These are phyloP conservation scores for Sanghuangporus sanghuang DNA, from an alignment of 1,284 basidiomycete genomes.

Conservation along the genomic window DNA sequence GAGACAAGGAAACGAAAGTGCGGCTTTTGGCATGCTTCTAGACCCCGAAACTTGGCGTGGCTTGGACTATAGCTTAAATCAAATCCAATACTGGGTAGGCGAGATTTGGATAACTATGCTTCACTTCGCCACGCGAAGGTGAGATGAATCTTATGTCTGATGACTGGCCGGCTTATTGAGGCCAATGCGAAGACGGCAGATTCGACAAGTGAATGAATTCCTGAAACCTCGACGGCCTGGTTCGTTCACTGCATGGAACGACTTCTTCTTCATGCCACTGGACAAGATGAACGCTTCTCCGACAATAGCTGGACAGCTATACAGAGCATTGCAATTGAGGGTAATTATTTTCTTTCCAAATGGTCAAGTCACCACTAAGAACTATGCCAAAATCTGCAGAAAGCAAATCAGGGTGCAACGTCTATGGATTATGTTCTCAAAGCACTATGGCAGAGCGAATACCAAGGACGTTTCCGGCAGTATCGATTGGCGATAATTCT, in stretches of 20 bases:
- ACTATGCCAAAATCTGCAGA: slow-evolving; percentile 23
- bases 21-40: slow-evolving; percentile 57
- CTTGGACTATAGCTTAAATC: slow-evolving; percentile 42
- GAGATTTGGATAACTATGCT: slow-evolving; percentile 73
- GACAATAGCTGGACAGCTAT: slow-evolving; percentile 55
- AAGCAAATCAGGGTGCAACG: slow-evolving; percentile 51
- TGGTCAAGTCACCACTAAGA: slow-evolving; percentile 10
- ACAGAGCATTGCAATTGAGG: slow-evolving; percentile 57
- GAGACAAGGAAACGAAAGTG: slow-evolving; percentile 60
- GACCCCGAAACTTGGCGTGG: slow-evolving; percentile 67
- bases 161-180: not conserved
- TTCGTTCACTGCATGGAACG: slow-evolving; percentile 4
- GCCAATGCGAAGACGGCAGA: slow-evolving; percentile 46
- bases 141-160: slow-evolving; percentile 20
- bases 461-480: slow-evolving; percentile 57
- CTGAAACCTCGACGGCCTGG: slow-evolving; percentile 54
- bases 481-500: slow-evolving; percentile 65
- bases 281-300: slow-evolving; percentile 31
- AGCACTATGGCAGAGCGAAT: slow-evolving; percentile 75
- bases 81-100: slow-evolving; percentile 64
- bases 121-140: slow-evolving; percentile 65
- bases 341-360: slow-evolving; percentile 33
- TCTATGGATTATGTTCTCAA: slow-evolving; percentile 62
- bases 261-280: slow-evolving; percentile 7
- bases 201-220: slow-evolving; percentile 56